These are phyloP conservation scores for Leishmania tropica DNA, from an alignment of 208 protist genomes.

Conservation along the genomic window DNA sequence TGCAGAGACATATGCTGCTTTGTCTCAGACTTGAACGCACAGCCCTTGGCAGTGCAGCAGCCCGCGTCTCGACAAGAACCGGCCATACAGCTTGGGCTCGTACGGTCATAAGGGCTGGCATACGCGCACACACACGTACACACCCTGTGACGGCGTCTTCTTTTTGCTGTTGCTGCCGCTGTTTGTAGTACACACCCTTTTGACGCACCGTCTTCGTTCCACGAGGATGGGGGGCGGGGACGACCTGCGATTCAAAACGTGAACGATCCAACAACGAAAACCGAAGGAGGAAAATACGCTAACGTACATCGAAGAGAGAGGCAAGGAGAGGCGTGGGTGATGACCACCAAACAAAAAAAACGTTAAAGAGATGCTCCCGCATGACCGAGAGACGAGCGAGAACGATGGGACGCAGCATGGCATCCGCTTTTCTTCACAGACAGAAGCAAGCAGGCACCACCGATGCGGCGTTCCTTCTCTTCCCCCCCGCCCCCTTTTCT, in stretches of 20 bases:
- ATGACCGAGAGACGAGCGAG: not conserved
- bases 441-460: not conserved
- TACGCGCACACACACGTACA: not conserved
- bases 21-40: not conserved
- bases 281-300: not conserved
- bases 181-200: not conserved
- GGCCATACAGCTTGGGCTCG: not conserved
- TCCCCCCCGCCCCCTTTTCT: not conserved
- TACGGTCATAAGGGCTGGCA: not conserved
- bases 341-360: not conserved
- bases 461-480: not conserved
- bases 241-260: not conserved
- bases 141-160: not conserved
- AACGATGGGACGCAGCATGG: no score
- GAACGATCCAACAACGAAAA: not conserved
- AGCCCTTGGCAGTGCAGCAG: not conserved
- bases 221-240: not conserved
- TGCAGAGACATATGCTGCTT: not conserved
- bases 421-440: not conserved
- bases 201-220: not conserved
- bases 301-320: conserved; percentile 9
- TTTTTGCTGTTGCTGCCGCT: not conserved
- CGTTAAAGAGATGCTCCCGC: no score
- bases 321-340: no score
- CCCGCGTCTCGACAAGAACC: not conserved